Conservation (phyloP, 169 alveolate genomes). For the Plasmodium cynomolgi region DNA sequence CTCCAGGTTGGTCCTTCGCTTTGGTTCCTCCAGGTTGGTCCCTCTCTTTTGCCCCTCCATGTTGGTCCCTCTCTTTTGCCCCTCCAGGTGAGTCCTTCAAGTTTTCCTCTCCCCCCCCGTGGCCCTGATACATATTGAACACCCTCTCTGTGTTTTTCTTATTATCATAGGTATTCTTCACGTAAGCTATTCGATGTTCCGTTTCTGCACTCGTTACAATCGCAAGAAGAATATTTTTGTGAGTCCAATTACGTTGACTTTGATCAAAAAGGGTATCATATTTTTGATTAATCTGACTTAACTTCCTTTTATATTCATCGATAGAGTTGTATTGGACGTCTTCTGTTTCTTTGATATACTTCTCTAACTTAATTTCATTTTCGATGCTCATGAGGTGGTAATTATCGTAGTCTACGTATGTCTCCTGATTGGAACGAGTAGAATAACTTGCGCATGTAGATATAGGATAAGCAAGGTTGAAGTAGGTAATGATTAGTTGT, state of each 20-base stretch:
- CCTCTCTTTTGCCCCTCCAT: background rate
- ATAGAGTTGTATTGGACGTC: background rate
- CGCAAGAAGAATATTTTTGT: constrained; percentile 39
- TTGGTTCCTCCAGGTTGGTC: background rate
- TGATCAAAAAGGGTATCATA: constrained; percentile 45
- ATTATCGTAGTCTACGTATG: constrained; percentile 20
- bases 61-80: background rate
- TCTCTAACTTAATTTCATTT: constrained; percentile 29
- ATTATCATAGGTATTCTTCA: constrained; percentile 64
- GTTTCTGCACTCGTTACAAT: constrained; percentile 43
- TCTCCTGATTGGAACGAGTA: background rate
- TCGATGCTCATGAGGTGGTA: constrained; percentile 37
- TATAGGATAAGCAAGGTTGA: constrained; percentile 25
- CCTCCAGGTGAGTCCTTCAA: background rate
- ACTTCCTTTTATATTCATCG: constrained; percentile 52
- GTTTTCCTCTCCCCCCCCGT: background rate
- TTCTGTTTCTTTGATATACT: constrained; percentile 57
- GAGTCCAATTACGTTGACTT: background rate
- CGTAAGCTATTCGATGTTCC: constrained; percentile 27
- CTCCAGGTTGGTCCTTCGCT: background rate
- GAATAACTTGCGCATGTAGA: constrained; percentile 58
- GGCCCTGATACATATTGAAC: background rate
- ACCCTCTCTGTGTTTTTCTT: constrained; percentile 13
- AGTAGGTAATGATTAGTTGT: constrained; percentile 2
- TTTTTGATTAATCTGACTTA: constrained; percentile 26